A percentile compares a stretch with the other conserved stretches of the same genome.
phyloP scores from a whole-genome alignment of 2,329 filamentous ascomycete species.

The Sporothrix variecibatus region DNA sequence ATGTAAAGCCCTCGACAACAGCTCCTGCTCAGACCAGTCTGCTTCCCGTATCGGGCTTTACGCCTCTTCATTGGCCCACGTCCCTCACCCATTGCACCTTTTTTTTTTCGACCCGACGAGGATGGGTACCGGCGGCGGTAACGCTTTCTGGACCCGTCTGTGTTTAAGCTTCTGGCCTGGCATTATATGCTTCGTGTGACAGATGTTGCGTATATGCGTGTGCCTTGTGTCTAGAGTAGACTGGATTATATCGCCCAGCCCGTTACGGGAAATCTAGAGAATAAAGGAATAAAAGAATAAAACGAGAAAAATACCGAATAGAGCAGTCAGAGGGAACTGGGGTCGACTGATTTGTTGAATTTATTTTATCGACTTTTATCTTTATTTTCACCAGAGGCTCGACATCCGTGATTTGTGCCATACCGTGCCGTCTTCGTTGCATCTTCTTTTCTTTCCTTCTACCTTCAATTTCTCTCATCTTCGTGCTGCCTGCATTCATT shows the following conservation, averaged over 20 bases:
- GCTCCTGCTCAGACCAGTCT: background rate
- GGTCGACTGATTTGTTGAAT: conserved; percentile 8
- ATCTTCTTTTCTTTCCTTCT: background rate
- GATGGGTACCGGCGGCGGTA: conserved; percentile 6
- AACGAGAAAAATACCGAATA: background rate
- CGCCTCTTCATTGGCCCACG: background rate
- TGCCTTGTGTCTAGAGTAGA: background rate
- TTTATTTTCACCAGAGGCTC: background rate
- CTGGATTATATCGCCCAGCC: background rate
- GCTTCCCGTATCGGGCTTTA: background rate
- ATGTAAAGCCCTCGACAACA: background rate
- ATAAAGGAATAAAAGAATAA: background rate
- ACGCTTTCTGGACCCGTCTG: background rate
- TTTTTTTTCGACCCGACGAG: background rate
- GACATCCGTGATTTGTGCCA: background rate
- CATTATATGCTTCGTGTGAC: conserved; percentile 24
- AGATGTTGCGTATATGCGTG: background rate
- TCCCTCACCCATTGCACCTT: background rate
- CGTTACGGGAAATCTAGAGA: background rate
- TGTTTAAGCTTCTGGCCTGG: background rate
- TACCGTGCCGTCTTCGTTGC: background rate
- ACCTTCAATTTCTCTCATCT: background rate
- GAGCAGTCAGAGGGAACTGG: background rate
- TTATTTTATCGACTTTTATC: conserved; percentile 19
- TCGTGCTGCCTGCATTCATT: conserved; percentile 1